Base-by-base conservation (phyloP, 192 early-diverging fungal genomes). In the Coemansia sp. region DNA sequence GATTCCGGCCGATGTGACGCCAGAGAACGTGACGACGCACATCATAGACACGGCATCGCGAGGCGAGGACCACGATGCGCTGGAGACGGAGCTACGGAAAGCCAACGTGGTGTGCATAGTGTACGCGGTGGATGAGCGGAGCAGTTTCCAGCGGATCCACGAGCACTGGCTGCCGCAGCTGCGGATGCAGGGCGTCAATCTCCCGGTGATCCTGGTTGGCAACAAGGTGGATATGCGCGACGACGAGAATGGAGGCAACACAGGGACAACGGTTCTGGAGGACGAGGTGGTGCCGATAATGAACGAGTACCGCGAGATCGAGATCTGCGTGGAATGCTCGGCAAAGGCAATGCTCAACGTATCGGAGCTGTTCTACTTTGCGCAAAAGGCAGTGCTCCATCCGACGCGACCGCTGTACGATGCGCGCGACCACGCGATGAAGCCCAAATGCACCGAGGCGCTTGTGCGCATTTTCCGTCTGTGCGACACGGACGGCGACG, bases 361-460 rank as follows among this genome's bases (percentile, higher is more conserved):
- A 1, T 94, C 94, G 0, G 98, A 99, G 86, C 95, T 99, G n/a
- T 99, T 99, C 75, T 99, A 98, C 79, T 98, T 98, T 89, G 98
- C 98, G 5, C 98, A 99, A 86, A 98, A 98, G 77, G 98, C 98
- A 5, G 96, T 99, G 11, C 75, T 98, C 49, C 94, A 99, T 71
- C 98, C 98, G 6, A 98, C 96, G 3, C 92, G 94, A 12, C 96
- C 96, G 5, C 85, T 99, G 25, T 99, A 98, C 67, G 96, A 99
- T 82, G 93, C 94, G 5, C 84, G 93, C 53, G 94, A 94, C 71
- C 95, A 98, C 74, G 63, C 45, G 6, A 72, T 99, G 48, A 98
- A 96, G 73, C 92, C 90, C 2, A 90, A 87, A 17, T 98, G 96
- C 74, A 86, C 93, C 6, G 94, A 95, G 61, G 98, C 98, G 8